Percentiles rank a stretch among this genome's conserved stretches.
phyloP scores from a whole-genome alignment of 805 yeast species.

The Wickerhamiella slavikovae region DNA sequence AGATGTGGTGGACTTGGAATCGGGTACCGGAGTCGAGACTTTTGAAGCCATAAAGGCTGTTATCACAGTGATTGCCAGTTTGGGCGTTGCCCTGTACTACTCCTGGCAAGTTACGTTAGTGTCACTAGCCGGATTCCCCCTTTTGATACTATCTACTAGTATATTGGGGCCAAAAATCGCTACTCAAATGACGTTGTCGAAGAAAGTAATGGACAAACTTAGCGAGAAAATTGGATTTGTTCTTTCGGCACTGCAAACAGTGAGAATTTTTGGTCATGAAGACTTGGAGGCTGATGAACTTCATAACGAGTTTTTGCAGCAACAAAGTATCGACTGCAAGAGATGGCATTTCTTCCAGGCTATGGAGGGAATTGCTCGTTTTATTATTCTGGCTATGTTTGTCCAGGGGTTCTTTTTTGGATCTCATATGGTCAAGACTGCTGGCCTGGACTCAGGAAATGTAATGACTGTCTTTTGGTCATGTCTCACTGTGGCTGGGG shows the following conservation, averaged over 20 bases:
- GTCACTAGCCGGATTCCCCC: slow-evolving; percentile 53
- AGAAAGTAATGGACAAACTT: slow-evolving; percentile 30
- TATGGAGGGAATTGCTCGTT: slow-evolving; percentile 36
- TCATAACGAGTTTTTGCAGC: slow-evolving; percentile 16
- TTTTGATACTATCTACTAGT: slow-evolving; percentile 31
- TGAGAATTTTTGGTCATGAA: slow-evolving; percentile 42
- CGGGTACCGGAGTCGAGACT: slow-evolving; percentile 25
- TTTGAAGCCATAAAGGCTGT: slow-evolving; percentile 63
- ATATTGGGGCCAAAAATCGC: slow-evolving; percentile 32
- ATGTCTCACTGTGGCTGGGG: slow-evolving; percentile 50
- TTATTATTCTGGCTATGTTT: slow-evolving; percentile 50
- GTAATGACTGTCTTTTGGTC: slow-evolving; percentile 72
- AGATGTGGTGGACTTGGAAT: slow-evolving; percentile 11
- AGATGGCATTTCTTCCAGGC: slow-evolving; percentile 27
- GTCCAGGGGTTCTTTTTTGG: slow-evolving; percentile 93
- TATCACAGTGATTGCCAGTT: slow-evolving; percentile 34
- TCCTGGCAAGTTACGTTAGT: slow-evolving; percentile 78
- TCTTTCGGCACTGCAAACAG: slow-evolving; percentile 34
- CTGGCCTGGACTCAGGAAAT: slow-evolving; percentile 32
- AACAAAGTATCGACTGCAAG: slow-evolving; percentile 22
- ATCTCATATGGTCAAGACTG: slow-evolving; percentile 33
- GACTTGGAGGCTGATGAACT: slow-evolving; percentile 29
- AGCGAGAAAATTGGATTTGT: slow-evolving; percentile 55
- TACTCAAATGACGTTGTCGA: slow-evolving; percentile 32
- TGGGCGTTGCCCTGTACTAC: slow-evolving; percentile 37